Evolutionary conservation across 139 green algal species (phyloP), one percentile per base, ranked within the genome.

Genomic region (Chlamydomonas eustigma): DNA sequence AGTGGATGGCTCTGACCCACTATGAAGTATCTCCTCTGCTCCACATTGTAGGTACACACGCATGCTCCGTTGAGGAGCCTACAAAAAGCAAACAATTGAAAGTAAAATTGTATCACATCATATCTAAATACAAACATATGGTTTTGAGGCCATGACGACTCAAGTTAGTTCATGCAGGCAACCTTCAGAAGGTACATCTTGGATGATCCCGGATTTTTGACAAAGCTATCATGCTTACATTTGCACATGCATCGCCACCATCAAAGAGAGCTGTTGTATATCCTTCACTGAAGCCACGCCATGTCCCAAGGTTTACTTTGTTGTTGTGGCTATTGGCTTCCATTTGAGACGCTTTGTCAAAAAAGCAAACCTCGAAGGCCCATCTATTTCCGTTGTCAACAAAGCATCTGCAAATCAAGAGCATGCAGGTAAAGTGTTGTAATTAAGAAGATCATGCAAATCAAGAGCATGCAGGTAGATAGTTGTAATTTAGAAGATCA

Each of bases 21-120:
- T 32, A 22, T 30, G 22, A 5, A 69, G 18, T 37, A 32, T 5
- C 58, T 69, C 58, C 5, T 30, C n/a, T n/a, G 33, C 5, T 12
- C 58, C 58, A 22, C 58, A 69, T n/a, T 69, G 5, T n/a, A 69
- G 18, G 58, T 22, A n/a, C 58, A 69, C 58, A 22, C 58, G 44
- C 44, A 58, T 12, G 18, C 44, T 58, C 12, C 44, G 44, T 58
- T 12, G 12, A 12, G 44, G 44, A 18, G 44, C 44, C 44, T 58
- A 18, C 44, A 58, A 18, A 12, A 58, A 18, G 12, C 12, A 58
- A 58, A 28, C 44, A 58, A 58, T 12, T 18, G 12, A 58, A 18
- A 12, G 12, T 28, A 28, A 18, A 58, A 58, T 18, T 18, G 18
- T 58, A 18, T 12, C 44, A 58, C 12, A 28, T 12, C 18, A 58